Evolutionary conservation across 345 rosid species (phyloP).

Genomic region (Eucalyptus decipiens): DNA sequence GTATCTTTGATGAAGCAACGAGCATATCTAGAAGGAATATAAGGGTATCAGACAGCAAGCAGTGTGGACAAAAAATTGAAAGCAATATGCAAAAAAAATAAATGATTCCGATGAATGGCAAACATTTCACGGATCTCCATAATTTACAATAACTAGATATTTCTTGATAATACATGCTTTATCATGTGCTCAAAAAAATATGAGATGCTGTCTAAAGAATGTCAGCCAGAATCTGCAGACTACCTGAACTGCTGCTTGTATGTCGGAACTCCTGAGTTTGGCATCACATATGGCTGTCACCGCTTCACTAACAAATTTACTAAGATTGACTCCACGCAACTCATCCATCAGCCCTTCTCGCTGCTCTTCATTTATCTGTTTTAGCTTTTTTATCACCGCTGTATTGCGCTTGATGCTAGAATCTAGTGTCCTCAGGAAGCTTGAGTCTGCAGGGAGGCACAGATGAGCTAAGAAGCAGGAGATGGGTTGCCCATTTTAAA

Average conservation of each 20-base stretch:
- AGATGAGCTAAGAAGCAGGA: slow-evolving; percentile 1
- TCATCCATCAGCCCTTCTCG: slow-evolving; percentile 91
- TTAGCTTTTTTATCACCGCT: slow-evolving; percentile 85
- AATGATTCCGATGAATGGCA: not conserved
- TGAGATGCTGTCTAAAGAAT: not conserved
- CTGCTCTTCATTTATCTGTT: slow-evolving; percentile 90
- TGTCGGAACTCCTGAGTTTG: slow-evolving; percentile 83
- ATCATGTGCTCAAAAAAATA: not conserved
- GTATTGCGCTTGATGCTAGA: slow-evolving; percentile 94
- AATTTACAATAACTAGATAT: not conserved
- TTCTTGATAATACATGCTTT: not conserved
- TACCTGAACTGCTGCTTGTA: slow-evolving; percentile 96
- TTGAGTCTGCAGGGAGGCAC: slow-evolving; percentile 41
- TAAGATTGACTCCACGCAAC: slow-evolving; percentile 62
- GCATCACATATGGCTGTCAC: slow-evolving; percentile 95
- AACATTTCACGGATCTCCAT: not conserved
- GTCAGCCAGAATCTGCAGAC: not conserved
- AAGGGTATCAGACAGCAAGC: not conserved
- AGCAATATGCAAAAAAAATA: not conserved
- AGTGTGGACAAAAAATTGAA: not conserved
- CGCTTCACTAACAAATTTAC: slow-evolving; percentile 96
- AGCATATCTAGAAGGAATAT: slow-evolving; percentile 54
- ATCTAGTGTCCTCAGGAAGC: slow-evolving; percentile 85
- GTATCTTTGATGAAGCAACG: slow-evolving; percentile 96
- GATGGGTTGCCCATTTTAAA: not conserved